Conservation (phyloP, 208 protist species). For the Acanthamoeba lenticulata region DNA sequence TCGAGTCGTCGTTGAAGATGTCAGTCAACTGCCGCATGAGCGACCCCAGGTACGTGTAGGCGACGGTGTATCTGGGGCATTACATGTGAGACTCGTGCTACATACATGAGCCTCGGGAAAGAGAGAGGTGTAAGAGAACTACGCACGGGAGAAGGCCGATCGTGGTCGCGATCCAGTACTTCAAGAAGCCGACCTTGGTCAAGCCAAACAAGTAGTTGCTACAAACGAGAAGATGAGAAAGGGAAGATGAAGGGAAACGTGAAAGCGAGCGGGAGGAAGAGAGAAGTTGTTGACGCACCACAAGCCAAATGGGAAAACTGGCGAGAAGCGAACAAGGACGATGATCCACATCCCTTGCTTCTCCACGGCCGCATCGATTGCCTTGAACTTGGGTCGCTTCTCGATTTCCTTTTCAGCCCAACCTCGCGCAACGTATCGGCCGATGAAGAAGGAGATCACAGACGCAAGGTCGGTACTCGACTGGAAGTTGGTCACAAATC, state of each 20-base stretch:
- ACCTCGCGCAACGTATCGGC: conserved; percentile 10
- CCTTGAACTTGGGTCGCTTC: conserved; percentile 55
- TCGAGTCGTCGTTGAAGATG: conserved; percentile 36
- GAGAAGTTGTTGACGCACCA: background rate
- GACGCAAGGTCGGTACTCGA: background rate
- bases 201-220: conserved; percentile 51
- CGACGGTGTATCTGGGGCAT: background rate
- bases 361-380: background rate
- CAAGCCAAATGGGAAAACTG: conserved; percentile 54
- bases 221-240: background rate
- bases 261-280: background rate
- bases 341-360: conserved; percentile 58
- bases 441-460: conserved; percentile 55
- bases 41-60: conserved; percentile 44
- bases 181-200: background rate
- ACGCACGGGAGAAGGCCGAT: conserved; percentile 28
- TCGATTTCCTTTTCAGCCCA: conserved; percentile 31
- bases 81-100: background rate
- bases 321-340: conserved; percentile 34
- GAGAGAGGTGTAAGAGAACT: background rate
- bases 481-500: no score
- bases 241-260: background rate
- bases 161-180: conserved; percentile 50
- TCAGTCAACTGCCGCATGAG: conserved; percentile 38
- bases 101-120: background rate